phyloP scores from a whole-genome alignment of 768 basidiomycete genomes.

The Suillus lakei region DNA sequence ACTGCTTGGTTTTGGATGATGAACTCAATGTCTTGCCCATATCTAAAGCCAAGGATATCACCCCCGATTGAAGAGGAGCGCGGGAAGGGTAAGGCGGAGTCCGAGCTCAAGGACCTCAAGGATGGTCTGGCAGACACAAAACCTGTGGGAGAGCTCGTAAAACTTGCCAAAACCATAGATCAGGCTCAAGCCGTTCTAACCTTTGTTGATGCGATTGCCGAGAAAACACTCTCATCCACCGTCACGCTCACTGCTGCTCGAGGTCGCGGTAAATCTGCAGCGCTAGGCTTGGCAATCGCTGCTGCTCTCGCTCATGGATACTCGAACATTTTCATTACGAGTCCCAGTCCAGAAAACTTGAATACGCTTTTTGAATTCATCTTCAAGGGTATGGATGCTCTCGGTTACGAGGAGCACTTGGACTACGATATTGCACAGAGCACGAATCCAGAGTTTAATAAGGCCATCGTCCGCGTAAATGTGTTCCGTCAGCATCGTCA shows the following conservation, averaged over 20 bases:
- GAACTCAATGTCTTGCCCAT: conserved; percentile 98
- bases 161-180: conserved; percentile 89
- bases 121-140: conserved; percentile 80
- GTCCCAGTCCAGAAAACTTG: conserved; percentile 96
- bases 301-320: conserved; percentile 93
- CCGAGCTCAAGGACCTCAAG: conserved; percentile 79
- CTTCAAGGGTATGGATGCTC: conserved; percentile 92
- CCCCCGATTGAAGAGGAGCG: conserved; percentile 56
- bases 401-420: conserved; percentile 96
- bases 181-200: conserved; percentile 95
- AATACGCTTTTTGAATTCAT: conserved; percentile 98
- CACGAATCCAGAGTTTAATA: conserved; percentile 92
- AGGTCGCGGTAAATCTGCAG: conserved; percentile 96
- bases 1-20: conserved; percentile 95
- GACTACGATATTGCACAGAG: conserved; percentile 97
- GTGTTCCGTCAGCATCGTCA: conserved; percentile 92
- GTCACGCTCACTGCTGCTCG: conserved; percentile 94
- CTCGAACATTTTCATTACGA: conserved; percentile 97
- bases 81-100: conserved; percentile 56
- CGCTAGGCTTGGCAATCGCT: conserved; percentile 93
- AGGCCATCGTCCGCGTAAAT: conserved; percentile 95
- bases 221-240: conserved; percentile 92
- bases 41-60: conserved; percentile 93
- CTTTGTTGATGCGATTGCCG: conserved; percentile 91
- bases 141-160: conserved; percentile 87